A percentile compares a stretch with the other conserved stretches of the same genome.
Conservation (phyloP, 805 yeast genomes). For the Kuraishia molischiana region DNA sequence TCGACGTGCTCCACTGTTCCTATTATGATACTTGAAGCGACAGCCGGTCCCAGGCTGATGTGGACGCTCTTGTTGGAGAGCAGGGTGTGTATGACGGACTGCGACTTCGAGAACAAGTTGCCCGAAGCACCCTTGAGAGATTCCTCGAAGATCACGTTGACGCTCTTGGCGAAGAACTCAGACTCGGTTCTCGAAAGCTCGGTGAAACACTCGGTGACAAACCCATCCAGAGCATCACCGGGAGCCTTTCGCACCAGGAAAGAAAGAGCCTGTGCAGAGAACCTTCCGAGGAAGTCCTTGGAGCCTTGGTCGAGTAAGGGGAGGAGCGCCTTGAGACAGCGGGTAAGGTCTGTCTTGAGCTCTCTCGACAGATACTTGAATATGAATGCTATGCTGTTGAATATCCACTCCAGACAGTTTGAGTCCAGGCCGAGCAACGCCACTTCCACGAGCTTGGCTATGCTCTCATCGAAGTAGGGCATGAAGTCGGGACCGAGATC, state of each 20-base stretch:
- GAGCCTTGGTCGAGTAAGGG: constrained; percentile 52
- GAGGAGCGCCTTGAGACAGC: constrained; percentile 56
- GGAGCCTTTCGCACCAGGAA: constrained; percentile 67
- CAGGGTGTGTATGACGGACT: not conserved
- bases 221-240: constrained; percentile 30
- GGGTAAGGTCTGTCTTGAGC: constrained; percentile 50
- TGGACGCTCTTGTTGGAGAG: not conserved
- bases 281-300: constrained; percentile 62
- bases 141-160: constrained; percentile 58
- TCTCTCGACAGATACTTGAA: constrained; percentile 77
- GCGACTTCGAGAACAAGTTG: constrained; percentile 55
- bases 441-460: constrained; percentile 40
- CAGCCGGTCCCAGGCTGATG: constrained; percentile 17
- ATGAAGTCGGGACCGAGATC: constrained; percentile 90
- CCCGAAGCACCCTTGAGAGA: constrained; percentile 64
- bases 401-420: constrained; percentile 69
- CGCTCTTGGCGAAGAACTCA: constrained; percentile 8
- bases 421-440: constrained; percentile 42
- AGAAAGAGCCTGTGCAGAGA: constrained; percentile 86
- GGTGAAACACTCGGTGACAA: constrained; percentile 31
- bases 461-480: constrained; percentile 43
- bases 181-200: constrained; percentile 25
- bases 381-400: constrained; percentile 76
- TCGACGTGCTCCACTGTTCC: constrained; percentile 44
- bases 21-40: constrained; percentile 51